phyloP scores from a whole-genome alignment of 257 asterid species.

The Ligustrum vulgare region DNA sequence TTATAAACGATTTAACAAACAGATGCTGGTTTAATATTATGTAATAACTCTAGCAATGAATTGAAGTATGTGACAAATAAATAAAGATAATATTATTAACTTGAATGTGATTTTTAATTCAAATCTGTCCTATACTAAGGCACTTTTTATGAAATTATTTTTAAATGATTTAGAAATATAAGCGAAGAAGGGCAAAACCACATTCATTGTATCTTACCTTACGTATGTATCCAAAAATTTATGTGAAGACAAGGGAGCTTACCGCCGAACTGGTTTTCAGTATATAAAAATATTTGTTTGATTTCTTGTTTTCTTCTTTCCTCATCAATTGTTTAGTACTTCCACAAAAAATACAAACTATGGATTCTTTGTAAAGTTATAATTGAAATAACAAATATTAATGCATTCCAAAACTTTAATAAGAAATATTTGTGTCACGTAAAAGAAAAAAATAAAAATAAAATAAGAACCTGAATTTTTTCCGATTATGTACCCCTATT shows the following conservation, averaged over 20 bases:
- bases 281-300: background rate
- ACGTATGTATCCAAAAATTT: background rate
- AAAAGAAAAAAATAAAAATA: too few species aligned
- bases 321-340: background rate
- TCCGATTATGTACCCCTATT: too few species aligned
- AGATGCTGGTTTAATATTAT: too few species aligned
- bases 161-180: background rate
- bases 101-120: background rate
- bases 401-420: background rate
- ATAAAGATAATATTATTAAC: background rate
- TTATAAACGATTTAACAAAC: too few species aligned
- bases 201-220: background rate
- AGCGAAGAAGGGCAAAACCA: background rate
- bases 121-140: background rate
- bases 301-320: background rate
- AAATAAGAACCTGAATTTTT: too few species aligned
- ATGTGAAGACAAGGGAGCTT: conserved; percentile 1
- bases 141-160: background rate
- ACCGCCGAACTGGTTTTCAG: background rate
- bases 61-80: too few species aligned
- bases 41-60: background rate
- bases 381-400: background rate
- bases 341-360: background rate
- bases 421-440: background rate
- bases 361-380: background rate